Percentiles rank a stretch among this genome's conserved stretches.
phyloP scores from a whole-genome alignment of 345 rosid species.

The Salix arbutifolia region DNA sequence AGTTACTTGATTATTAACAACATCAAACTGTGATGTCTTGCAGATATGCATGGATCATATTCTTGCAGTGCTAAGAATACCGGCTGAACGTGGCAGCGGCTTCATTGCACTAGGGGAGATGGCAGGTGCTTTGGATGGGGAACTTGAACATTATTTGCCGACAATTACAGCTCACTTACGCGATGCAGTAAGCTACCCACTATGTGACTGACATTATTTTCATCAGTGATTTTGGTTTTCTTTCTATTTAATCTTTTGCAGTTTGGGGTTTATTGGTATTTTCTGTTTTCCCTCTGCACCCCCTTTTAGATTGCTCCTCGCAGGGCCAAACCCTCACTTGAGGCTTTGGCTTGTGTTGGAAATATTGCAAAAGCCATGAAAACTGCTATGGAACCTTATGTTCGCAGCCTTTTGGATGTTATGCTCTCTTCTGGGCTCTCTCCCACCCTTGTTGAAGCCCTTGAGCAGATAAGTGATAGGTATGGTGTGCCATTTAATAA shows the following conservation, averaged over 20 bases:
- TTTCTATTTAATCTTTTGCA: constrained; percentile 7
- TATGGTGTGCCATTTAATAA: constrained; percentile 18
- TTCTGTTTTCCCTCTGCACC: neutral
- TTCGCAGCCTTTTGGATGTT: constrained; percentile 74
- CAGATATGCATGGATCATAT: constrained; percentile 98
- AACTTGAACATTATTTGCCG: constrained; percentile 90
- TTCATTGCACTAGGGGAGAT: constrained; percentile 98
- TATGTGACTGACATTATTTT: constrained; percentile 9
- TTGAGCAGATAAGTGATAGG: constrained; percentile 83
- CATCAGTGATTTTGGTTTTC: constrained; percentile 1
- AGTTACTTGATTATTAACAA: neutral
- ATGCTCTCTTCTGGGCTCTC: constrained; percentile 91
- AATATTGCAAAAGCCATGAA: constrained; percentile 99
- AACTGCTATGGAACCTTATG: constrained; percentile 68
- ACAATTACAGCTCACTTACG: constrained; percentile 84
- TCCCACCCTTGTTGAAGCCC: constrained; percentile 76
- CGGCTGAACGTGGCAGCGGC: constrained; percentile 96
- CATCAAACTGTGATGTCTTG: constrained; percentile 21
- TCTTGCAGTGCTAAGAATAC: constrained; percentile 70
- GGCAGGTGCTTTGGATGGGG: constrained; percentile 99
- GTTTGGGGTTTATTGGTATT: neutral
- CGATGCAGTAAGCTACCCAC: constrained; percentile 66
- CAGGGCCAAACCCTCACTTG: constrained; percentile 86
- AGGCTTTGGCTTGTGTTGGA: constrained; percentile 97
- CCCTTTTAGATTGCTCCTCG: constrained; percentile 88